Evolutionary conservation across 2,329 filamentous ascomycete species (phyloP), one percentile per base, ranked within the genome.

Genomic region (Botrytis paeoniae): DNA sequence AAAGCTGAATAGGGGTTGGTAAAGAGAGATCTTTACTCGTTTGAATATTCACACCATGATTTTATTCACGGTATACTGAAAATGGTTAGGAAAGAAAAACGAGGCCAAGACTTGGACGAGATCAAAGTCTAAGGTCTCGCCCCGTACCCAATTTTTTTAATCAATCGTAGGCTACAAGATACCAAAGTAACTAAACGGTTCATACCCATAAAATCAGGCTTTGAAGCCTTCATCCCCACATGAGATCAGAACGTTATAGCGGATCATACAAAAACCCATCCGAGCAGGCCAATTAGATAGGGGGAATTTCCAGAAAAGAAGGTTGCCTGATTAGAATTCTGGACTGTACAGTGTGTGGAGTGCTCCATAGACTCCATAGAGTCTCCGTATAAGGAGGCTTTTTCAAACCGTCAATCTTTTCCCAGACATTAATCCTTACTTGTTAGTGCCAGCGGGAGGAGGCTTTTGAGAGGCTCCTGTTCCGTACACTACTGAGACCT

Each of bases 371-470:
- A 14, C 48, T 51, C 48, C 48, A 51, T n/a, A 51, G 5, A 51
- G 48, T 12, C 48, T 51, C 48, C 48, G n/a, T 54, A n/a, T 54
- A 54, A 54, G 48, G 25, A 54, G 48, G 48, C 48, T 54, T 54
- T 51, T 54, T n/a, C 48, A 6, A 54, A 16, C 25, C 25, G 25
- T 54, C 48, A 16, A 54, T 54, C 48, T 54, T n/a, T 54, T 54
- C 48, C 48, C 25, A 54, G 48, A 61, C 35, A 35, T 39, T 16
- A n/a, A 39, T 37, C 64, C 45, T 16, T 51, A 41, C 59, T 61
- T 25, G 22, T 68, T 68, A 68, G 64, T 57, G 45, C 45, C 48
- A 10, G 48, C 64, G 64, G 35, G 64, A 68, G 41, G 64, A 32
- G 64, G 64, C 45, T 57, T 68, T 12, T 8, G 48, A 25, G 29